Conservation (phyloP, 352 stramenopile genomes). For the Pythium monospermum region DNA sequence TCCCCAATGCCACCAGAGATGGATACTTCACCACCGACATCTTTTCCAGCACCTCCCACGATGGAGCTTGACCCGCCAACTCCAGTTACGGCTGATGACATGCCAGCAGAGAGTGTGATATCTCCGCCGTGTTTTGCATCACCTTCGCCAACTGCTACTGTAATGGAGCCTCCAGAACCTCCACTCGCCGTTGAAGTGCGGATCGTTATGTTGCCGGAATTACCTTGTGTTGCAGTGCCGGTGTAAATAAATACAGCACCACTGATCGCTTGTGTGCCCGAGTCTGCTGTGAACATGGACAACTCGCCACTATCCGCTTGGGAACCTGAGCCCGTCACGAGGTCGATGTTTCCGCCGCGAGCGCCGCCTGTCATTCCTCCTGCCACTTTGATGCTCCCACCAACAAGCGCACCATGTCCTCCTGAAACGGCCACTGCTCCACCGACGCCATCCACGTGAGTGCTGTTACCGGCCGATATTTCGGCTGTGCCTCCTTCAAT, state of each 20-base stretch:
- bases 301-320: conserved; percentile 28
- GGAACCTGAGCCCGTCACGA: conserved; percentile 25
- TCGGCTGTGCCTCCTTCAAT: conserved; percentile 24
- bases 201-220: conserved; percentile 1
- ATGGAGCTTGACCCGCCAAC: conserved; percentile 18
- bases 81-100: not conserved
- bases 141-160: not conserved
- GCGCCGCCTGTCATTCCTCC: conserved; percentile 21
- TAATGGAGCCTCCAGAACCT: not conserved
- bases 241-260: conserved; percentile 26
- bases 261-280: conserved; percentile 18
- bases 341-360: conserved; percentile 21
- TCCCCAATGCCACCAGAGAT: conserved; percentile 24
- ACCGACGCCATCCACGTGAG: conserved; percentile 25
- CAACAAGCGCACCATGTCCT: conserved; percentile 22
- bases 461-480: conserved; percentile 23
- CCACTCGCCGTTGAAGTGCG: not conserved
- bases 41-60: conserved; percentile 14
- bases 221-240: not conserved
- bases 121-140: not conserved
- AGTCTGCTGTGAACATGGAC: conserved; percentile 24
- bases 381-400: conserved; percentile 27
- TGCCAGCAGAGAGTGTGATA: not conserved
- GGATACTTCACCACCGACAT: conserved; percentile 19
- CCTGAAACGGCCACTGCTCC: conserved; percentile 26